Conservation (phyloP, 176 grass and related monocot genomes). For the Typha latifolia region DNA sequence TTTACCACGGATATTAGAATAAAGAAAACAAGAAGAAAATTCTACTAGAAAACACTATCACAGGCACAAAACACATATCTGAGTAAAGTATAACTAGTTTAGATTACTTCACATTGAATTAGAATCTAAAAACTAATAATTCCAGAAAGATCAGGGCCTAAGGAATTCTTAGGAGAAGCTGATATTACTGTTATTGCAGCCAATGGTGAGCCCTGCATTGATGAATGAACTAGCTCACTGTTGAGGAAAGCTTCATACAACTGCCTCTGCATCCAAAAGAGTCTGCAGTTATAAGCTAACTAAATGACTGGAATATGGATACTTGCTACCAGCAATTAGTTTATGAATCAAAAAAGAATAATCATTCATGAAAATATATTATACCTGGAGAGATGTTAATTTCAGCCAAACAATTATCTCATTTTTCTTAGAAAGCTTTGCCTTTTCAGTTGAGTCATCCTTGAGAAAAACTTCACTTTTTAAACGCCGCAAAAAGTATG, state of each 20-base stretch:
- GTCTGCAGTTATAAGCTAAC: not conserved
- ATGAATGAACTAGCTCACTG: conserved; percentile 58
- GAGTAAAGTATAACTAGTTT: not conserved
- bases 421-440: conserved; percentile 51
- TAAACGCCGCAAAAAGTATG: conserved; percentile 73
- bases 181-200: conserved; percentile 68
- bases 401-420: conserved; percentile 91
- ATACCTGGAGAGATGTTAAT: conserved; percentile 69
- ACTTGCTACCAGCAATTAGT: not conserved
- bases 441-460: conserved; percentile 26
- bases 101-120: not conserved
- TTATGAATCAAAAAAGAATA: not conserved
- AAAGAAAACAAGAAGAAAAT: too few species aligned
- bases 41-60: too few species aligned
- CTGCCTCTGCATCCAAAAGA: conserved; percentile 50
- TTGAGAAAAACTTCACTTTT: conserved; percentile 73
- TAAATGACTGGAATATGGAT: not conserved
- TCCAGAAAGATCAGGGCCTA: conserved; percentile 4
- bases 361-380: not conserved
- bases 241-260: conserved; percentile 95
- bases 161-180: conserved; percentile 3
- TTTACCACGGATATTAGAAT: too few species aligned
- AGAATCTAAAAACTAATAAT: not conserved
- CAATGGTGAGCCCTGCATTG: conserved; percentile 42
- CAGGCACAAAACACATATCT: not conserved